A percentile compares a stretch with the other conserved stretches of the same genome.
Conservation (phyloP, 1,284 basidiomycete species). For the Exobasidium rhododendri region DNA sequence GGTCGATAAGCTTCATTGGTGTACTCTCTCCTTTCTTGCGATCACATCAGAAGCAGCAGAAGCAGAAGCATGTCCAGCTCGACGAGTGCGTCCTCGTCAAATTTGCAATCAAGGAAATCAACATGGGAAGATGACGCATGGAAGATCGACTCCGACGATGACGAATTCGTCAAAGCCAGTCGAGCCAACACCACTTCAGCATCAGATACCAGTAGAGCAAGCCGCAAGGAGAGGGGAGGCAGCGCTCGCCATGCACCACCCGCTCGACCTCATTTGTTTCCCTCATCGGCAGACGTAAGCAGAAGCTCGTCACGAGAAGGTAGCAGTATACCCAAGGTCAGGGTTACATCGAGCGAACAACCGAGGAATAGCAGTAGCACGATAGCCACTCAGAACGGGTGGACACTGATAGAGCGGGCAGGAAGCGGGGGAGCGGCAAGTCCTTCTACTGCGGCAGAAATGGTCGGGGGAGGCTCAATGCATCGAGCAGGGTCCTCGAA, state of each 20-base stretch:
- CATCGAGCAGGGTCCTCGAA: background rate
- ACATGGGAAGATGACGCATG: constrained; percentile 51
- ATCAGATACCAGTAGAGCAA: background rate
- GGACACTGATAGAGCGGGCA: constrained; percentile 8
- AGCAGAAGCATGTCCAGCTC: background rate
- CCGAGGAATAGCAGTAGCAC: background rate
- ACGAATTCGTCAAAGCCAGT: constrained; percentile 47
- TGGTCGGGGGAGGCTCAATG: background rate
- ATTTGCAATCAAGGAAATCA: background rate
- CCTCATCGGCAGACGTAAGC: background rate
- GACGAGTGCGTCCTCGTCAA: background rate
- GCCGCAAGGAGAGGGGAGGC: constrained; percentile 13
- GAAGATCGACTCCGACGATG: constrained; percentile 51
- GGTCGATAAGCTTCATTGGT: too few relatives aligned
- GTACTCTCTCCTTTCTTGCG: too few relatives aligned
- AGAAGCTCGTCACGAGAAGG: background rate
- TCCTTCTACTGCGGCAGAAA: background rate
- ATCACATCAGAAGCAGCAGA: too few relatives aligned
- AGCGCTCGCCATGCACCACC: constrained; percentile 21
- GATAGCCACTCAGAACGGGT: background rate
- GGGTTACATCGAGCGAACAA: background rate
- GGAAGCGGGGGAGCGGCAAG: background rate
- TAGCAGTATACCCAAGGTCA: background rate
- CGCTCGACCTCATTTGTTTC: constrained; percentile 15
- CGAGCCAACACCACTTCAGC: constrained; percentile 18